Evolutionary conservation across 1,284 basidiomycete genomes (phyloP).

Genomic region (Rhodotorula glutinis): DNA sequence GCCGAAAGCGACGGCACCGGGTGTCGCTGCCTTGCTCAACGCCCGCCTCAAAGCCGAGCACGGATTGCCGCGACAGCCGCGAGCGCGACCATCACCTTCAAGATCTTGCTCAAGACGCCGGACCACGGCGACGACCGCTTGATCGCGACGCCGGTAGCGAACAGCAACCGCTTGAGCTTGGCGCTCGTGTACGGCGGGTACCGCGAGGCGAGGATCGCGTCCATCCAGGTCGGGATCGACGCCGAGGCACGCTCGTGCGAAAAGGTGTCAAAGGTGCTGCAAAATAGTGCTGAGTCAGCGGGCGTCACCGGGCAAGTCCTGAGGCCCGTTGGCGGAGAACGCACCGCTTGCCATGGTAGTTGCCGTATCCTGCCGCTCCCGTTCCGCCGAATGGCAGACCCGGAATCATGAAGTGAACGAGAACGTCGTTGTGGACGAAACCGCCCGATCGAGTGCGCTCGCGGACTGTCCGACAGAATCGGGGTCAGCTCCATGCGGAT

Average conservation of each 20-base stretch:
- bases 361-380: conserved; percentile 39
- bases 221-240: conserved; percentile 47
- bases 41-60: not conserved
- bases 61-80: not conserved
- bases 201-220: conserved; percentile 45
- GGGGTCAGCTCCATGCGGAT: too few species aligned
- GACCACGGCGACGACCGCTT: not conserved
- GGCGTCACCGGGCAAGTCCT: conserved; percentile 19
- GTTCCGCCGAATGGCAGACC: conserved; percentile 42
- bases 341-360: conserved; percentile 34
- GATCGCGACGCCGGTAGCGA: conserved; percentile 23
- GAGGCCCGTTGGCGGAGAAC: not conserved
- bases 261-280: conserved; percentile 49
- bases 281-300: not conserved
- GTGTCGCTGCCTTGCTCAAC: rapidly evolving
- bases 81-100: not conserved
- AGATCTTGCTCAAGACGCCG: not conserved
- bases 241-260: conserved; percentile 48
- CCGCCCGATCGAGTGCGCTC: conserved; percentile 33
- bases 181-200: conserved; percentile 48
- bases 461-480: conserved; percentile 22
- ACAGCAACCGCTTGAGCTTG: conserved; percentile 31
- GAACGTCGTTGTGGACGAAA: conserved; percentile 43
- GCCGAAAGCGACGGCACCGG: not conserved
- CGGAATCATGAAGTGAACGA: conserved; percentile 43